phyloP scores from a whole-genome alignment of 202 grass and related monocot species.

The Digitaria exilis region DNA sequence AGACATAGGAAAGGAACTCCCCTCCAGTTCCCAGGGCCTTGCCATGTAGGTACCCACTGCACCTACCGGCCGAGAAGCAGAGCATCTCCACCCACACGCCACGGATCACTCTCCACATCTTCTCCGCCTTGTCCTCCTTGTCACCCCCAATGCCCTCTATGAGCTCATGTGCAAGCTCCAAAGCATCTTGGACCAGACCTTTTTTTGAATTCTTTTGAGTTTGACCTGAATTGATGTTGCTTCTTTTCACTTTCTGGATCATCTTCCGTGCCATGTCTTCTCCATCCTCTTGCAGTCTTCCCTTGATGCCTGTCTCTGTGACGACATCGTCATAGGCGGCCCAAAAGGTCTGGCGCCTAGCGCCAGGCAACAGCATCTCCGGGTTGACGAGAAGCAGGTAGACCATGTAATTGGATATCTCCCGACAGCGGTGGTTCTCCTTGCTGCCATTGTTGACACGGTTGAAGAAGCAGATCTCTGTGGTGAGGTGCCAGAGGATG shows the following conservation, averaged over 20 bases:
- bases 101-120: not conserved
- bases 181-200: not conserved
- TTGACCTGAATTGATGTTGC: not conserved
- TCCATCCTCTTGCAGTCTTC: not conserved
- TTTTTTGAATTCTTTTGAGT: too few relatives aligned
- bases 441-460: too few relatives aligned
- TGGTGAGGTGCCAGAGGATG: too few relatives aligned
- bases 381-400: not conserved
- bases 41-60: not conserved
- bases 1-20: not conserved
- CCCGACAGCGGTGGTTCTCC: not conserved
- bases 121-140: not conserved
- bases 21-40: not conserved
- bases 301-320: fast-evolving
- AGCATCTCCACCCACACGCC: slow-evolving; percentile 26
- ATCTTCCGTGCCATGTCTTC: not conserved
- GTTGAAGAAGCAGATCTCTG: too few relatives aligned
- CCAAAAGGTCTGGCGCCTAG: not conserved
- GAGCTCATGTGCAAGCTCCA: not conserved
- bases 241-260: too few relatives aligned
- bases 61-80: not conserved
- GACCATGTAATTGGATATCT: not conserved
- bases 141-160: too few relatives aligned
- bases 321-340: not conserved
- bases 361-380: not conserved